Base-by-base conservation (phyloP, 805 yeast genomes). In the Zygosaccharomyces kombuchaensis region DNA sequence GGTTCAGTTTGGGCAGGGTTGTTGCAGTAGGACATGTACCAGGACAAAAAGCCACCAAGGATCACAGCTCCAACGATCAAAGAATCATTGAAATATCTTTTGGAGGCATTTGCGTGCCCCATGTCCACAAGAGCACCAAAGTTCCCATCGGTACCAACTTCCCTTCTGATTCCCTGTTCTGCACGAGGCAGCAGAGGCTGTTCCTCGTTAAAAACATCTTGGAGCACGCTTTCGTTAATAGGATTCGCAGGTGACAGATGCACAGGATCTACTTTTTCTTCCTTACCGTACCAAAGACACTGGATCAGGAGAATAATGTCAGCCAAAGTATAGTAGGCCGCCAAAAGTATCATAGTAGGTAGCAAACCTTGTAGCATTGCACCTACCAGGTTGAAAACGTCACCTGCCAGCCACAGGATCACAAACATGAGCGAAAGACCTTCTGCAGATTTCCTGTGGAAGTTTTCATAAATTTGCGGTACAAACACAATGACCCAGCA, bases 401-500 rank as follows among this genome's bases (percentile, higher is more conserved):
- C 99, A 38, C 98, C 99, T 1, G 84, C 79, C 21, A 93, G 73
- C 99, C 99, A 93, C 21, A 93, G 73, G 6, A 88, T 76, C 16
- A 93, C 87, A 66, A 93, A 93, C 51, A 86, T 71, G 32, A 90
- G 67, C 6, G 97, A 89, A 14, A 93, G 74, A 5, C 98, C 97
- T 45, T 93, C 97, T 6, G 96, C 81, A 29, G 89, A 81, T 64
- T 87, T 82, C 59, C 98, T 72, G 50, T 76, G 74, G 60, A 87
- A 89, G 63, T 90, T 91, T 62, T 93, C 97, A 65, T 88, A 90
- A 36, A 93, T 84, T 63, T 91, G 98, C 9, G 98, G 98, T 31
- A 96, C 95, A 72, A 93, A 91, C 13, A 91, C 99, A 40, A 93
- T 90, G 48, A 93, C 84, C 99, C 99, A 91, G 65, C 97, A 93